phyloP scores from a whole-genome alignment of 495 filamentous ascomycete genomes.

The Pseudomonodictys pantanalensis region DNA sequence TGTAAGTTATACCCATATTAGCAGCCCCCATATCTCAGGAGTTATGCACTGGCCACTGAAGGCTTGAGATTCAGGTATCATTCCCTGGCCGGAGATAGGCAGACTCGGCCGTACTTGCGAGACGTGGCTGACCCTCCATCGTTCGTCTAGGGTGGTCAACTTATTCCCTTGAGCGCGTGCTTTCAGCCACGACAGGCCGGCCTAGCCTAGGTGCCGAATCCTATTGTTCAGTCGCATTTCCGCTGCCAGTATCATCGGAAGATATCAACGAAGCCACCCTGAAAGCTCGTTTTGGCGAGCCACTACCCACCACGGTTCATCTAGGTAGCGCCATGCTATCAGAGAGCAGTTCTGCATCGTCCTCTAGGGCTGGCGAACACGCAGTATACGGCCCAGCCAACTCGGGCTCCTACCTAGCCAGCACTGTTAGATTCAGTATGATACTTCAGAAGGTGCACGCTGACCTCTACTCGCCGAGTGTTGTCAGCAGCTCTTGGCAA shows the following conservation, averaged over 20 bases:
- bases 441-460: slow-evolving; percentile 56
- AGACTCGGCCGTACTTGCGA: too few relatives aligned
- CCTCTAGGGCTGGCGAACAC: not conserved
- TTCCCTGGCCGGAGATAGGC: too few relatives aligned
- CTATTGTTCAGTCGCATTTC: slow-evolving; percentile 26
- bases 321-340: not conserved
- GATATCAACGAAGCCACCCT: slow-evolving; percentile 12
- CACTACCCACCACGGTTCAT: not conserved
- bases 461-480: slow-evolving; percentile 58
- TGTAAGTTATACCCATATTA: too few relatives aligned
- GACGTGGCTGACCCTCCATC: too few relatives aligned
- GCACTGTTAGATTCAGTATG: slow-evolving; percentile 50
- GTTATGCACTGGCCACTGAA: too few relatives aligned
- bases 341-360: not conserved
- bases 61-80: too few relatives aligned
- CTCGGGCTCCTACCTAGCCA: slow-evolving; percentile 48
- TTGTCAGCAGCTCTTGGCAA: slow-evolving; percentile 54
- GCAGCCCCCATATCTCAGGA: too few relatives aligned
- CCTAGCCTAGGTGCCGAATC: slow-evolving; percentile 21
- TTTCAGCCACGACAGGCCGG: slow-evolving; percentile 26
- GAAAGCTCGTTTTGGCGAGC: not conserved
- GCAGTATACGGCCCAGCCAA: slow-evolving; percentile 6
- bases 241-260: slow-evolving; percentile 25
- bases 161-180: slow-evolving; percentile 26
- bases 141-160: slow-evolving; percentile 34